Base-by-base conservation (phyloP, 1,139 yeast genomes). In the Sugiyamaella xylanicola region DNA sequence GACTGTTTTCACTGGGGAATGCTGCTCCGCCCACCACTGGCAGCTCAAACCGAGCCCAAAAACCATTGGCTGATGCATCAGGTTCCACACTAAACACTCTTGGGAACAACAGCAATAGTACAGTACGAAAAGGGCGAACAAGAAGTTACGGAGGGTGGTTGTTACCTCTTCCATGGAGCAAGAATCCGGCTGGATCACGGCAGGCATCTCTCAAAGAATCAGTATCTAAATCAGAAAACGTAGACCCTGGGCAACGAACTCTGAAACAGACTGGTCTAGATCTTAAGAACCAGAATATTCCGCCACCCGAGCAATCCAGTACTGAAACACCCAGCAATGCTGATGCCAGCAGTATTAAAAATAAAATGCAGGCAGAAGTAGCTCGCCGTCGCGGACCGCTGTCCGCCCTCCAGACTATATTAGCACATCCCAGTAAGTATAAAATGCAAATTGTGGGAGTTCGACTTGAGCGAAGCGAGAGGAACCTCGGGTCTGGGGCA, bases 351-450 rank as follows among this genome's bases (percentile, higher is more conserved):
- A 9, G 27, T 11, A 32, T 41, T 21, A 41, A 39, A 41, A 36
- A 48, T 11, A 48, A 16, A 3, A 48, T 48, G 52, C 41, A 42
- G 17, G 52, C 52, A 20, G 52, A 48, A 21, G n/a, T 48, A n/a
- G 36, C 37, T 19, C 46, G 52, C n/a, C 52, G 52, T 17, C 20
- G 52, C 8, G 29, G 41, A 13, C 37, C 52, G 9, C 35, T 48
- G 20, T 15, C 47, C 5, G 29, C 52, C 8, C 25, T 48, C 19
- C 52, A 48, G 15, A 40, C 37, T 32, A 27, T 48, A 21, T 29
- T 48, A 16, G 25, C 41, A 2, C 29, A 39, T 32, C 40, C 52
- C 40, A 48, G 52, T 48, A 48, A 4, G 52, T 40, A 16, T n/a
- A 25, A 1, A 47, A 16, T 9, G 16, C 21, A 16, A 3, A 45